A percentile compares a stretch with the other conserved stretches of the same genome.
Conservation (phyloP, 202 grass and related monocot species). For the Elaeis oleifera region DNA sequence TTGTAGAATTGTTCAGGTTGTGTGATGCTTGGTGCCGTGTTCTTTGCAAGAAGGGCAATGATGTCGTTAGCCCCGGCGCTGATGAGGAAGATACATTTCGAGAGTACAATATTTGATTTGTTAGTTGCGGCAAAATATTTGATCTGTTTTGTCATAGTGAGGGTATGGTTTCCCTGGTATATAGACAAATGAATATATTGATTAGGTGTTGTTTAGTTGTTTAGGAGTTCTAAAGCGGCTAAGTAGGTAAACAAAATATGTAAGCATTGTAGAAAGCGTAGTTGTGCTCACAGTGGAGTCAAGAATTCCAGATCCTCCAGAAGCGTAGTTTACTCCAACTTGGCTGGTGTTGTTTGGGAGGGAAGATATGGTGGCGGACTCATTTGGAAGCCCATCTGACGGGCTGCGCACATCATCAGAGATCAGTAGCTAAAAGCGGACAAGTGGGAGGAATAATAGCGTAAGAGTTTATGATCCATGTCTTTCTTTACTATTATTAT, state of each 20-base stretch:
- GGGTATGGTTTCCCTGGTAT: constrained; percentile 32
- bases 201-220: too few species aligned
- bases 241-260: background rate
- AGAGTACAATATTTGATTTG: constrained; percentile 46
- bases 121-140: constrained; percentile 36
- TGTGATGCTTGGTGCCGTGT: constrained; percentile 31
- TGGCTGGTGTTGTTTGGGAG: background rate
- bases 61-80: constrained; percentile 45
- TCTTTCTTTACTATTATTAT: too few species aligned
- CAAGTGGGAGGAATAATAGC: too few species aligned
- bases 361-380: constrained; percentile 54
- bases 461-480: too few species aligned
- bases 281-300: constrained; percentile 44
- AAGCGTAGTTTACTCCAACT: constrained; percentile 55
- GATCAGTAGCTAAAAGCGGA: background rate
- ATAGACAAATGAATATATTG: too few species aligned
- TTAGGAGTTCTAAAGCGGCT: too few species aligned
- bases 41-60: constrained; percentile 31
- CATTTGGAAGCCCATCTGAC: constrained; percentile 41
- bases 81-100: constrained; percentile 59
- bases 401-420: constrained; percentile 22
- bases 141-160: constrained; percentile 62
- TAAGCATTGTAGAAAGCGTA: background rate
- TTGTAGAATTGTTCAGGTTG: constrained; percentile 31
- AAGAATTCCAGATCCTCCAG: constrained; percentile 62